phyloP scores from a whole-genome alignment of 495 filamentous ascomycete species.

The Penicillium egyptiacum region DNA sequence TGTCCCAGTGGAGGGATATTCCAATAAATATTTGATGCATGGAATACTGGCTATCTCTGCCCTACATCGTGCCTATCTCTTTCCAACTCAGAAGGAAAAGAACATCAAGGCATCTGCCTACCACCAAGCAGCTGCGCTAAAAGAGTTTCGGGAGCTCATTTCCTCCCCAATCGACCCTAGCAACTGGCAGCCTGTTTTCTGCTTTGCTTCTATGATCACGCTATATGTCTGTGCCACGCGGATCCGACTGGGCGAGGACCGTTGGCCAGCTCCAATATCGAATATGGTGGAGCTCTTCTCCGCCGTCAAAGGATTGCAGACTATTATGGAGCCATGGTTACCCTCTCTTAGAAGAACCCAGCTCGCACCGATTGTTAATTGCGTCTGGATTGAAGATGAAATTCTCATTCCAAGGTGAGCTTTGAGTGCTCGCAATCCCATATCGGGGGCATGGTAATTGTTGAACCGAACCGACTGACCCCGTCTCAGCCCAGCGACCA shows the following conservation, averaged over 20 bases:
- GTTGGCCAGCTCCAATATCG: constrained; percentile 23
- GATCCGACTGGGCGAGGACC: constrained; percentile 21
- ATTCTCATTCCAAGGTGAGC: constrained; percentile 18
- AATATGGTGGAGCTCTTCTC: constrained; percentile 25
- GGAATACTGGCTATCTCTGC: constrained; percentile 43
- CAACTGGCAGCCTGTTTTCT: constrained; percentile 43
- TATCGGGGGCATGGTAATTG: neutral
- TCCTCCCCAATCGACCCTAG: constrained; percentile 28
- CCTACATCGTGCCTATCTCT: constrained; percentile 34
- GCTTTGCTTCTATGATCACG: constrained; percentile 40
- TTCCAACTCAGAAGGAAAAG: constrained; percentile 12
- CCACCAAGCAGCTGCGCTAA: constrained; percentile 24
- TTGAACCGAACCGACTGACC: neutral
- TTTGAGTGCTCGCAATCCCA: neutral
- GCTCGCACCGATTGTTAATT: constrained; percentile 23
- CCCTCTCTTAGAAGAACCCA: constrained; percentile 17
- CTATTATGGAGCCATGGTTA: constrained; percentile 25
- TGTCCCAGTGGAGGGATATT: constrained; percentile 37
- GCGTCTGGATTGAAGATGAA: constrained; percentile 21
- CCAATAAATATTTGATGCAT: constrained; percentile 42
- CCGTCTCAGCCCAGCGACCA: constrained; percentile 5
- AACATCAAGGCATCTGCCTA: constrained; percentile 34
- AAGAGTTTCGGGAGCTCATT: constrained; percentile 27
- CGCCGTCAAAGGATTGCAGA: constrained; percentile 22
- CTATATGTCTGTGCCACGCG: constrained; percentile 37